Evolutionary conservation across 1,284 basidiomycete species (phyloP).

Genomic region (Malassezia arunalokei): DNA sequence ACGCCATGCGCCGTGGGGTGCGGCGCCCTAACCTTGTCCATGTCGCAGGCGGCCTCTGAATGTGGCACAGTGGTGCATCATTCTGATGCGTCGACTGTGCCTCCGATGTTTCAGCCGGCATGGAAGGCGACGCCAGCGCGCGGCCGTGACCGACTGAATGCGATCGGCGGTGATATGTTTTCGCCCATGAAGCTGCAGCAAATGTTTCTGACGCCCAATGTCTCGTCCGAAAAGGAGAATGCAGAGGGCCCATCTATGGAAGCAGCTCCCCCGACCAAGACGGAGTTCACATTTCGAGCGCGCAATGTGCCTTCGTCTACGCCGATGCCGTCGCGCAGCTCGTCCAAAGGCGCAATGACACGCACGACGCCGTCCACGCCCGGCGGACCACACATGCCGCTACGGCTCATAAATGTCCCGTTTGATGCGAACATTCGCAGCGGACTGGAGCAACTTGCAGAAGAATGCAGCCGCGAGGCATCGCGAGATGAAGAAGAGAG

Average conservation of each 20-base stretch:
- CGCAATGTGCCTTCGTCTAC: background rate
- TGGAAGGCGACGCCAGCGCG: slow-evolving; percentile 21
- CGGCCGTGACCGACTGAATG: slow-evolving; percentile 12
- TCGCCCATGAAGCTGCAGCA: slow-evolving; percentile 37
- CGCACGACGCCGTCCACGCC: slow-evolving; percentile 12
- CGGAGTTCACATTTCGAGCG: slow-evolving; percentile 2
- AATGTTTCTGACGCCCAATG: slow-evolving; percentile 35
- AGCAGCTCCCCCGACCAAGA: background rate
- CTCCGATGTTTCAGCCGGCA: slow-evolving; percentile 32
- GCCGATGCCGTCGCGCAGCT: slow-evolving; percentile 12
- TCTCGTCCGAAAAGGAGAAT: slow-evolving; percentile 16
- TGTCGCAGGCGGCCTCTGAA: slow-evolving; percentile 8
- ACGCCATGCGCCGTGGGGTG: background rate
- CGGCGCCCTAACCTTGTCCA: background rate
- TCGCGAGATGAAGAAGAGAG: slow-evolving; percentile 8
- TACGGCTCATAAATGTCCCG: slow-evolving; percentile 30
- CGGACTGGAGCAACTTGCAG: slow-evolving; percentile 30
- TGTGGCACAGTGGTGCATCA: slow-evolving; percentile 36
- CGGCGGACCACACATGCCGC: slow-evolving; percentile 24
- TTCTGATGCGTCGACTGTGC: slow-evolving; percentile 30
- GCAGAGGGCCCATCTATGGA: background rate
- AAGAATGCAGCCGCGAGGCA: slow-evolving; percentile 12
- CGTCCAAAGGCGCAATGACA: background rate
- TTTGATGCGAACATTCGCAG: slow-evolving; percentile 25
- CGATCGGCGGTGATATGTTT: slow-evolving; percentile 39